These are phyloP conservation scores for Paramecium pentaurelia DNA, from an alignment of 73 alveolate species.

Conservation along the genomic window DNA sequence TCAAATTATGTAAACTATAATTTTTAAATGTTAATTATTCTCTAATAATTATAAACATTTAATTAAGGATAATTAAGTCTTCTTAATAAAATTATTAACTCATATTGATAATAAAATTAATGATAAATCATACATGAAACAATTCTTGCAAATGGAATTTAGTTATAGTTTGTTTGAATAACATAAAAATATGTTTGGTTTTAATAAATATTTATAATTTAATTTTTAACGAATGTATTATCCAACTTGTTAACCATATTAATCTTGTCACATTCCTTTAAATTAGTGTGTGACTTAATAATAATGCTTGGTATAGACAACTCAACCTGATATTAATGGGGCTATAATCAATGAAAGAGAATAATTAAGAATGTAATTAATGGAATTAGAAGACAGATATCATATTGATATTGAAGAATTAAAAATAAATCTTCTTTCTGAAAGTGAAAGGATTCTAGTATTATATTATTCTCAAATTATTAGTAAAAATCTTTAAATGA, in stretches of 20 bases:
- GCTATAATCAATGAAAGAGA: conserved; percentile 5
- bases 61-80: too few species aligned
- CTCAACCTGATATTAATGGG: conserved; percentile 15
- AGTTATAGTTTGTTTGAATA: neutral
- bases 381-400: conserved; percentile 37
- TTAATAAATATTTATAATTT: neutral
- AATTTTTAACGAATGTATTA: conserved; percentile 25
- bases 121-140: neutral
- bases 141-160: neutral
- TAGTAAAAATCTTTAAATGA: conserved; percentile 27
- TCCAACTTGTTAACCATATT: neutral
- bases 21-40: too few species aligned
- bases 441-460: conserved; percentile 41
- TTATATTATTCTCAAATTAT: neutral
- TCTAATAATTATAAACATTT: too few species aligned
- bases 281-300: neutral
- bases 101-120: neutral
- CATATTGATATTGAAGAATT: conserved; percentile 40
- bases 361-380: neutral
- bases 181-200: neutral
- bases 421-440: neutral
- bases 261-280: neutral
- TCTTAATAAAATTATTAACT: too few species aligned
- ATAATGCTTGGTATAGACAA: neutral
- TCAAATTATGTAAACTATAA: too few species aligned